phyloP scores from a whole-genome alignment of 768 basidiomycete species.

The Panus rudis region DNA sequence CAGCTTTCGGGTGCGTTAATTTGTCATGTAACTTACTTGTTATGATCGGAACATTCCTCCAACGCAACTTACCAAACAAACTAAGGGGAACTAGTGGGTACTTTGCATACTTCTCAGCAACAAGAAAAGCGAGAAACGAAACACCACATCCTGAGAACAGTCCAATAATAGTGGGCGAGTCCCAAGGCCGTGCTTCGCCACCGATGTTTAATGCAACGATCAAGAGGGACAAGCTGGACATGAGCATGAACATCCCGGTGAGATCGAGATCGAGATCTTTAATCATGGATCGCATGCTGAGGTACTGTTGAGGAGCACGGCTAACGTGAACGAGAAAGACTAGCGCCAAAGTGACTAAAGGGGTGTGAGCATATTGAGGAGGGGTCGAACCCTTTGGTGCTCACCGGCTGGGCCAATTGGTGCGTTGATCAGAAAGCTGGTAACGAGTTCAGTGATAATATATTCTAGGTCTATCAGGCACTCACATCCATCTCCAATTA shows the following conservation, averaged over 20 bases:
- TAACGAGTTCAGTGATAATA: no score
- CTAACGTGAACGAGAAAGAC: slow-evolving; percentile 11
- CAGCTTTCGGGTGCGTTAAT: no score
- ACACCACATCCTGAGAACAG: slow-evolving; percentile 6
- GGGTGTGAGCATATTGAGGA: not conserved
- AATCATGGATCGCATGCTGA: slow-evolving; percentile 1
- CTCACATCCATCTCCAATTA: slow-evolving; percentile 15
- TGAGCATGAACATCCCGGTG: slow-evolving; percentile 10
- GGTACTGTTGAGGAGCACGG: not conserved
- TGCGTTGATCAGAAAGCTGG: slow-evolving; percentile 12
- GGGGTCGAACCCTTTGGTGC: not conserved
- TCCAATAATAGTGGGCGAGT: slow-evolving; percentile 9
- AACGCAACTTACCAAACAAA: slow-evolving; percentile 7
- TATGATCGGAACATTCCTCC: slow-evolving; percentile 12
- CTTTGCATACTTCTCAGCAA: slow-evolving; percentile 8
- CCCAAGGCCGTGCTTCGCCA: slow-evolving; percentile 10
- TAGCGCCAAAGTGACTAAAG: slow-evolving; percentile 9
- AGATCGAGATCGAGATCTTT: slow-evolving; percentile 8
- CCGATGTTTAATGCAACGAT: slow-evolving; percentile 12
- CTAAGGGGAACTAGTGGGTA: slow-evolving; percentile 9
- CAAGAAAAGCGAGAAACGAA: slow-evolving; percentile 7
- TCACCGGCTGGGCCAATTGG: slow-evolving; percentile 10
- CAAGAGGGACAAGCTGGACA: slow-evolving; percentile 11
- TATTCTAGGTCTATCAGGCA: not conserved
- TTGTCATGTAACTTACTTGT: slow-evolving; percentile 2